A percentile compares a stretch with the other conserved stretches of the same genome.
Evolutionary conservation across 2,329 filamentous ascomycete species (phyloP).

Genomic region (Colletotrichum falcatum): DNA sequence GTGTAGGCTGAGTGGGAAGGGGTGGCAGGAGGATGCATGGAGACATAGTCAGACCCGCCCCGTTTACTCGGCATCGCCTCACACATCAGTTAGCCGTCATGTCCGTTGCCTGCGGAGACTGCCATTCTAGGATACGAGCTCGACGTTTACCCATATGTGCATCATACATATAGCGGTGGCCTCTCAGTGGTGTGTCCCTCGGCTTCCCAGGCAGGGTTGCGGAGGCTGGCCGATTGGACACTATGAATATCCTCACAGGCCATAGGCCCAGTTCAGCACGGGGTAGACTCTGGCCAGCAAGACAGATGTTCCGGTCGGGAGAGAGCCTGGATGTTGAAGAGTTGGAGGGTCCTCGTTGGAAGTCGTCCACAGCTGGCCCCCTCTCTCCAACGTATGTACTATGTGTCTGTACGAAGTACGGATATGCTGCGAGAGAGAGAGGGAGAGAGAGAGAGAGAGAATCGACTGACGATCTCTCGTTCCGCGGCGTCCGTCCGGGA

Average conservation of each 20-base stretch:
- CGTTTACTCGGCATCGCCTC: conserved; percentile 37
- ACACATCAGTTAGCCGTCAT: conserved; percentile 34
- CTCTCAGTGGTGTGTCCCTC: conserved; percentile 22
- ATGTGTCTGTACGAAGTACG: no score
- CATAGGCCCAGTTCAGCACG: conserved; percentile 22
- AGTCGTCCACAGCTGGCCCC: background rate
- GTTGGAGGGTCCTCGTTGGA: background rate
- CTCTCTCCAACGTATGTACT: no score
- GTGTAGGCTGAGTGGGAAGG: conserved; percentile 16
- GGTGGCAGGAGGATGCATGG: conserved; percentile 32
- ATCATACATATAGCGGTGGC: conserved; percentile 36
- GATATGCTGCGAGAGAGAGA: background rate
- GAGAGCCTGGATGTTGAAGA: background rate
- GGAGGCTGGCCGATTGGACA: conserved; percentile 40
- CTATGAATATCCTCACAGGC: conserved; percentile 36
- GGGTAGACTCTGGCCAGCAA: conserved; percentile 32
- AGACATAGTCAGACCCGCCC: conserved; percentile 32
- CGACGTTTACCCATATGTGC: conserved; percentile 34
- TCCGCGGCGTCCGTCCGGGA: conserved; percentile 2
- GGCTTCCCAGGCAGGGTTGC: conserved; percentile 33
- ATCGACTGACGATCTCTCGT: background rate
- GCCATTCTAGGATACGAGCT: conserved; percentile 42
- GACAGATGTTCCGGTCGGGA: conserved; percentile 36
- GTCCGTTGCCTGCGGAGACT: conserved; percentile 38
- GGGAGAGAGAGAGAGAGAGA: background rate